Evolutionary conservation across 129 eudicot species (phyloP).

Genomic region (Arctium minus): DNA sequence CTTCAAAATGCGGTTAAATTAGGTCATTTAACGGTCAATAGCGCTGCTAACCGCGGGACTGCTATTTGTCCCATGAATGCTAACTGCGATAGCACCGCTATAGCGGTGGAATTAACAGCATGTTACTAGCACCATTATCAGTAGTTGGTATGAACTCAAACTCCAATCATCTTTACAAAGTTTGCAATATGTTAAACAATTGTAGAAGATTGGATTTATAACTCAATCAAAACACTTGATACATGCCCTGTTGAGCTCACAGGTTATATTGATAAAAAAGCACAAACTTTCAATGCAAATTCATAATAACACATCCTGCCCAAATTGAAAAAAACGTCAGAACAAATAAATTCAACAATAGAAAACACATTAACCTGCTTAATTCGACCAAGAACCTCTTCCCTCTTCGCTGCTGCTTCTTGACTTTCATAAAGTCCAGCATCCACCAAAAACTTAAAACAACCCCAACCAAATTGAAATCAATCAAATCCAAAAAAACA

Average conservation of each 20-base stretch:
- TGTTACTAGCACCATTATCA: background rate
- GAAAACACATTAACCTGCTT: slow-evolving; percentile 41
- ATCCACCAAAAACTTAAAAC: slow-evolving; percentile 59
- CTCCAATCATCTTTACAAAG: background rate
- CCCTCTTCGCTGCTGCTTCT: slow-evolving; percentile 64
- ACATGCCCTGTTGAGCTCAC: background rate
- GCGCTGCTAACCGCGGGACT: too few species aligned
- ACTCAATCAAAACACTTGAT: background rate
- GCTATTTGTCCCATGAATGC: too few species aligned
- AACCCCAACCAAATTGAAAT: background rate
- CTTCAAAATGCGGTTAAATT: too few species aligned
- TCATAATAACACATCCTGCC: background rate
- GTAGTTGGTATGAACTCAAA: background rate
- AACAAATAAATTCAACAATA: background rate
- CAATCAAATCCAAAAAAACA: background rate
- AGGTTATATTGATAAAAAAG: background rate
- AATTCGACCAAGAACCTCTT: slow-evolving; percentile 52
- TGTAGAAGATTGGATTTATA: background rate
- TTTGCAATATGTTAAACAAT: background rate
- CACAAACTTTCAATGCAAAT: background rate
- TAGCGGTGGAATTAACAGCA: too few species aligned
- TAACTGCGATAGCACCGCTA: too few species aligned
- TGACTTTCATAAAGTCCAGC: slow-evolving; percentile 69
- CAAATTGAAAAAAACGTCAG: background rate
- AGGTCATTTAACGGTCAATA: too few species aligned